phyloP scores from a whole-genome alignment of 441 rosid species.

The Gossypium aridum region DNA sequence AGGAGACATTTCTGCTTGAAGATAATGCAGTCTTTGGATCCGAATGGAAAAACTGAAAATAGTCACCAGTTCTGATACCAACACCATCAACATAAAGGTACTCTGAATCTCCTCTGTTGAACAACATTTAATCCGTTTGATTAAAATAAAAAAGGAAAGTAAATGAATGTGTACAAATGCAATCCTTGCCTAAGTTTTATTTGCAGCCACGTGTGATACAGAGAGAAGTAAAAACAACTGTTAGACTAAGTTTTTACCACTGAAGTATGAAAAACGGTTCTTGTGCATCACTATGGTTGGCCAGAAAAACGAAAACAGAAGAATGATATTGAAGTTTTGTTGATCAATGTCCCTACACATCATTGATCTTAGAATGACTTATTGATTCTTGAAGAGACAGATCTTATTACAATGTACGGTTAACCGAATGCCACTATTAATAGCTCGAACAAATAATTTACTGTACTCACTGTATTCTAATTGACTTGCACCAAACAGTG shows the following conservation, averaged over 20 bases:
- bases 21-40: constrained; percentile 35
- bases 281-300: neutral
- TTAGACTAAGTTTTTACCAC: neutral
- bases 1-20: constrained; percentile 30
- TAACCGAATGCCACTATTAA: neutral
- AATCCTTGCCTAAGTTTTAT: neutral
- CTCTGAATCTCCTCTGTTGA: constrained; percentile 54
- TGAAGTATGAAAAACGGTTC: neutral
- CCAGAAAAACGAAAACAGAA: neutral
- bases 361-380: neutral
- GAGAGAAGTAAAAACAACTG: neutral
- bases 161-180: neutral
- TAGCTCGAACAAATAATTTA: neutral
- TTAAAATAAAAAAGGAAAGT: neutral
- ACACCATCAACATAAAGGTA: constrained; percentile 46
- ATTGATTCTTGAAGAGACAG: neutral
- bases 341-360: neutral
- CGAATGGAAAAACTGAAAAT: constrained; percentile 51
- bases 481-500: neutral
- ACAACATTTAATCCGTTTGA: neutral
- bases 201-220: neutral
- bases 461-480: neutral
- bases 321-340: neutral
- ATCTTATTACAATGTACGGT: neutral
- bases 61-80: constrained; percentile 62